Evolutionary conservation across 768 basidiomycete genomes (phyloP), one percentile per base, ranked within the genome.

Genomic region (Astraeus odoratus): DNA sequence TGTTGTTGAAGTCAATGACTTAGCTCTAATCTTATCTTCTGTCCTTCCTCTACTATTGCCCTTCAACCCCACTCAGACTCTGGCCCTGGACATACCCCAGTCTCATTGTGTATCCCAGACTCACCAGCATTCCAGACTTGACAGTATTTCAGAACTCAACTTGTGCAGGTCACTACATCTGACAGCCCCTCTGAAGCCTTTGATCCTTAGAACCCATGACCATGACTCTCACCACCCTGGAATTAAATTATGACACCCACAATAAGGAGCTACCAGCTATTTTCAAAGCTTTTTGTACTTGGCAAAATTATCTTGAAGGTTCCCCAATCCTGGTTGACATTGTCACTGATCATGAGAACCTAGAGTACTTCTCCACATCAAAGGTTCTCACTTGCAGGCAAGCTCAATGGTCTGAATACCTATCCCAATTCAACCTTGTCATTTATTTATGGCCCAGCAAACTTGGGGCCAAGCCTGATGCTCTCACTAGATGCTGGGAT

Each of bases 211-310:
- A n/a, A n/a, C n/a, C n/a, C n/a, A n/a, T n/a, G n/a, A n/a, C n/a
- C n/a, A n/a, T n/a, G n/a, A 55, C 31, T 4, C 41, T 68, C 2
- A 39, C 55, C 0, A 34, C 51, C 7, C 52, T 68, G 0, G 67
- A 74, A 45, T 39, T 59, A 18, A 73, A 72, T 52, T 74, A 74
- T 51, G 57, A 66, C 23, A 62, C 63, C 8, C 60, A 71, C 52
- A 66, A 74, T 16, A 31, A 31, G 30, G 30, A 31, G 10, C 30
- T 31, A 4, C 10, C n/a, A 5, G 30, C 30, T n/a, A n/a, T n/a
- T n/a, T n/a, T n/a, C n/a, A n/a, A n/a, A n/a, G n/a, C 30, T 12
- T 31, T 31, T 12, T 13, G n/a, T 10, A 31, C 10, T n/a, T 47
- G 46, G 46, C 16, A 20, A 18, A 31, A 47, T 16, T 42, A 47